Conservation (phyloP, 805 yeast genomes). For the Saccharomycopsis javanensis region DNA sequence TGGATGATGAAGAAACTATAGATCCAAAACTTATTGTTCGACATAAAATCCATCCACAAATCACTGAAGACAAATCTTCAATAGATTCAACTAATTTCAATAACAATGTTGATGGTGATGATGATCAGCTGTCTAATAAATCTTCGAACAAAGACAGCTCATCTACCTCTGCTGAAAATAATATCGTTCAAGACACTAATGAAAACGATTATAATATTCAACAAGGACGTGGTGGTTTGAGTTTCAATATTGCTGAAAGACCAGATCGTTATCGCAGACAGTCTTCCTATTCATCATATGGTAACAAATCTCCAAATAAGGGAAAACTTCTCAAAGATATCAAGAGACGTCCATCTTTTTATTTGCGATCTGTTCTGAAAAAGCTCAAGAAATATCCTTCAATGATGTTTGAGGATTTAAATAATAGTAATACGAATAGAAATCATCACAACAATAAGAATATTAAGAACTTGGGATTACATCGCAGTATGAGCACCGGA, state of each 20-base stretch:
- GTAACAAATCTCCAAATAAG: conserved; percentile 18
- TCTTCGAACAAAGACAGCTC: background rate
- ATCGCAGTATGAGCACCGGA: conserved; percentile 39
- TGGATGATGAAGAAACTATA: conserved; percentile 1
- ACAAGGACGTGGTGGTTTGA: background rate
- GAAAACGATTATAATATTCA: background rate
- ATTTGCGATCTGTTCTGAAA: conserved; percentile 2
- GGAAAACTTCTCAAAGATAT: conserved; percentile 22
- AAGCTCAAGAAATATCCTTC: conserved; percentile 16
- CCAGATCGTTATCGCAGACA: background rate
- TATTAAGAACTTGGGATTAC: background rate
- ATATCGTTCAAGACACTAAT: too few relatives aligned
- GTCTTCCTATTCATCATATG: background rate
- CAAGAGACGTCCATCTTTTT: background rate
- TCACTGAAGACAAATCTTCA: conserved; percentile 7
- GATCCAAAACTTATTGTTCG: conserved; percentile 1
- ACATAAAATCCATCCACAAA: background rate
- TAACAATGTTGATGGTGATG: conserved; percentile 15
- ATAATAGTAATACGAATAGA: background rate
- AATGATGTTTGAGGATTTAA: conserved; percentile 17
- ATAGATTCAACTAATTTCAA: background rate
- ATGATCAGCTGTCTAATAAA: conserved; percentile 9
- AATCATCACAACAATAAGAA: background rate
- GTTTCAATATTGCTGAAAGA: background rate
- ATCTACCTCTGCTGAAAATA: background rate